phyloP scores from a whole-genome alignment of 2,329 filamentous ascomycete species.

The Pezicula rhizophila region DNA sequence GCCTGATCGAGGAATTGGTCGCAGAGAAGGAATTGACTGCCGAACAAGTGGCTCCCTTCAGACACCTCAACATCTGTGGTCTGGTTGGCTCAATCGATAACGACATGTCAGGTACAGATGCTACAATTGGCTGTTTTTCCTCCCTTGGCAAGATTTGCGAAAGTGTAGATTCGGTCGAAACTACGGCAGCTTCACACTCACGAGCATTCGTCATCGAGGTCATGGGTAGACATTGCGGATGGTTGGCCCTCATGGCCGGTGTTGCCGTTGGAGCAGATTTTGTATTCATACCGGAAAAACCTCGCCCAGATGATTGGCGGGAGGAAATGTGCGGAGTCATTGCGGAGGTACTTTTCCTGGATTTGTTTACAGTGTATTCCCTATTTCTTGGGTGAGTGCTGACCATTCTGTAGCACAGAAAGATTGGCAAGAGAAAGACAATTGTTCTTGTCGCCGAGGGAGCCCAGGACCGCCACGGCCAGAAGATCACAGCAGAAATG shows the following conservation, averaged over 20 bases:
- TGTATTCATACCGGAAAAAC: slow-evolving; percentile 93
- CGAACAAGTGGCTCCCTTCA: slow-evolving; percentile 69
- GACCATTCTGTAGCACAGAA: slow-evolving; percentile 58
- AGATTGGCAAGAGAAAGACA: slow-evolving; percentile 88
- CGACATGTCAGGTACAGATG: slow-evolving; percentile 93
- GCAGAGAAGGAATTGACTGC: slow-evolving; percentile 61
- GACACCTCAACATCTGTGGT: slow-evolving; percentile 90
- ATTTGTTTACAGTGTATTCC: neutral
- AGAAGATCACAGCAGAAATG: slow-evolving; percentile 73
- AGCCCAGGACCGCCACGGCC: slow-evolving; percentile 76
- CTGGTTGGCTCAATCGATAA: slow-evolving; percentile 98
- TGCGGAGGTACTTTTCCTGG: slow-evolving; percentile 47
- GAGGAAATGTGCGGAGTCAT: slow-evolving; percentile 80
- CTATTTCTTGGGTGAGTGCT: slow-evolving; percentile 15
- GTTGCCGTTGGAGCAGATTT: slow-evolving; percentile 95
- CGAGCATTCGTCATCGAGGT: slow-evolving; percentile 96
- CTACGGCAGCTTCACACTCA: slow-evolving; percentile 89
- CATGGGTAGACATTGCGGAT: slow-evolving; percentile 97
- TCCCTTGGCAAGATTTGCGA: slow-evolving; percentile 90
- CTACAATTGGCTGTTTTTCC: slow-evolving; percentile 95
- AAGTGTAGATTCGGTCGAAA: slow-evolving; percentile 94
- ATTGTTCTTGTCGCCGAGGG: slow-evolving; percentile 98
- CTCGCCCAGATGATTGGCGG: slow-evolving; percentile 80
- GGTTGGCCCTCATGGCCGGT: slow-evolving; percentile 93
- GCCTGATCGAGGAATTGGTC: slow-evolving; percentile 80